phyloP scores from a whole-genome alignment of 805 yeast genomes.

The Alloascoidea hylecoeti region DNA sequence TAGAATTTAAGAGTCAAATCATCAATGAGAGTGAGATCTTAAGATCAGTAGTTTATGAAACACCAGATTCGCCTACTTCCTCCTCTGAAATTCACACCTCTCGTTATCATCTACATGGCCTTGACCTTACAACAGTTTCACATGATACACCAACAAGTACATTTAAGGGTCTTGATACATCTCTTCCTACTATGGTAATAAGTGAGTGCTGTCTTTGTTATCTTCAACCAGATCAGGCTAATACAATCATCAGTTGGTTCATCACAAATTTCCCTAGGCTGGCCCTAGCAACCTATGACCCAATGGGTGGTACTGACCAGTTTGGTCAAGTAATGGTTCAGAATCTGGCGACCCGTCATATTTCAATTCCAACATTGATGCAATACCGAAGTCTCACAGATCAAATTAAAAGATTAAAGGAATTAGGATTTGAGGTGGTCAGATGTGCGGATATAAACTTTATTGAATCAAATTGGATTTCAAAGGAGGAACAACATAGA shows the following conservation, averaged over 20 bases:
- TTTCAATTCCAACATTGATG: slow-evolving; percentile 42
- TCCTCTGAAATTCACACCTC: slow-evolving; percentile 9
- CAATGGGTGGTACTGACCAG: slow-evolving; percentile 43
- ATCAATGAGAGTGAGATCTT: slow-evolving; percentile 22
- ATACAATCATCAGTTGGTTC: slow-evolving; percentile 29
- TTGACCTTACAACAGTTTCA: slow-evolving; percentile 27
- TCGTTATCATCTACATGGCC: slow-evolving; percentile 35
- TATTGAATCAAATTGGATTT: slow-evolving; percentile 28
- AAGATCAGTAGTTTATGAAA: slow-evolving; percentile 12
- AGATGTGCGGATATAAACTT: slow-evolving; percentile 30
- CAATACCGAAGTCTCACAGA: slow-evolving; percentile 31
- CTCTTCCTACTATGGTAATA: slow-evolving; percentile 42
- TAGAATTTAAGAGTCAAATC: slow-evolving; percentile 33
- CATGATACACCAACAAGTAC: slow-evolving; percentile 6
- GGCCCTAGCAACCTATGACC: slow-evolving; percentile 40
- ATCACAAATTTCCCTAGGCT: slow-evolving; percentile 12
- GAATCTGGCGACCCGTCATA: slow-evolving; percentile 46
- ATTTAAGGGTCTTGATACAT: slow-evolving; percentile 16
- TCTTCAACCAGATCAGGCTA: slow-evolving; percentile 34
- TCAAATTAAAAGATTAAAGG: slow-evolving; percentile 23
- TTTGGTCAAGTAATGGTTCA: slow-evolving; percentile 59
- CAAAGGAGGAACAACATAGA: slow-evolving; percentile 22
- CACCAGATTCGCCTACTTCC: background rate
- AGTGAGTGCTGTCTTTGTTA: slow-evolving; percentile 75
- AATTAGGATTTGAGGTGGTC: slow-evolving; percentile 13